Evolutionary conservation across 345 rosid species (phyloP).

Genomic region (Moricandia moricandioides): DNA sequence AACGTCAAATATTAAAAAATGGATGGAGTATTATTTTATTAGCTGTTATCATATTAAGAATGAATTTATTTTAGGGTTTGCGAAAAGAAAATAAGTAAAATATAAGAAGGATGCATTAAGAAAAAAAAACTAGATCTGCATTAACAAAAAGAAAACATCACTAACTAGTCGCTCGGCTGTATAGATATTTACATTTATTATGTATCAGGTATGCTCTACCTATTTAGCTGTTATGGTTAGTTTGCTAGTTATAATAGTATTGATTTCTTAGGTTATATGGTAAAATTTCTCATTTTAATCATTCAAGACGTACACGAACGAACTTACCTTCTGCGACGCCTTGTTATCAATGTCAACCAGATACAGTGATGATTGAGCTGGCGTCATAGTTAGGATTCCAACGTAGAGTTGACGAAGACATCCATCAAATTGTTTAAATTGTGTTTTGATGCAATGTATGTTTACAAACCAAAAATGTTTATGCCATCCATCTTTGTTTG

Average conservation of each 20-base stretch:
- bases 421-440: background rate
- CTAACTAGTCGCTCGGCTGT: too few relatives aligned
- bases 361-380: constrained; percentile 13
- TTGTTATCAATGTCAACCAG: constrained; percentile 6
- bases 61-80: too few relatives aligned
- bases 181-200: too few relatives aligned
- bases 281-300: too few relatives aligned
- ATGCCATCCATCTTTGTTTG: background rate
- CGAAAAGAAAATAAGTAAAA: too few relatives aligned
- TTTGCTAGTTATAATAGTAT: too few relatives aligned
- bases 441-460: constrained; percentile 1
- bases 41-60: too few relatives aligned
- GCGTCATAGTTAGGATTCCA: constrained; percentile 6
- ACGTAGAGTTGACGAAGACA: background rate
- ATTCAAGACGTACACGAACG: background rate
- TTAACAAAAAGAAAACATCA: background rate
- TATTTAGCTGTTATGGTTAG: too few relatives aligned
- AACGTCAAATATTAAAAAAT: too few relatives aligned
- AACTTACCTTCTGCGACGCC: constrained; percentile 10
- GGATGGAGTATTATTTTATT: too few relatives aligned
- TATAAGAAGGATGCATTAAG: background rate
- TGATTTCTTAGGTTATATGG: too few relatives aligned
- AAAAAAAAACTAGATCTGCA: background rate
- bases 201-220: too few relatives aligned
- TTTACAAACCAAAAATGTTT: background rate